A percentile compares a stretch with the other conserved stretches of the same genome.
These are phyloP conservation scores for Syzygium oleosum DNA, from an alignment of 345 rosid genomes.

Conservation along the genomic window DNA sequence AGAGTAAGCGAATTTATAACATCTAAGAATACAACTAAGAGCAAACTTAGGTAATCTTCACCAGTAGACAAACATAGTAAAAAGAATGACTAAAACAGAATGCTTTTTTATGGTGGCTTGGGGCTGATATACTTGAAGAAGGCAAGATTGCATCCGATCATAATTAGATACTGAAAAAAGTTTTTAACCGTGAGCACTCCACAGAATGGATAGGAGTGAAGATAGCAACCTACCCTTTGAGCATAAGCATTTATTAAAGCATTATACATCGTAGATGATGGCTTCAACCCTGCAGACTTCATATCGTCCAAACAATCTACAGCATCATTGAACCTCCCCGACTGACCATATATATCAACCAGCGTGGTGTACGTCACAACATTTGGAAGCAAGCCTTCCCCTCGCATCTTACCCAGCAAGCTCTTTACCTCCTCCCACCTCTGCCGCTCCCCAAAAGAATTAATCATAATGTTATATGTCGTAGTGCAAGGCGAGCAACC, in stretches of 20 bases:
- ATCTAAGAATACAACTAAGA: neutral
- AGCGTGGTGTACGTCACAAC: slow-evolving; percentile 85
- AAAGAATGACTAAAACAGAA: neutral
- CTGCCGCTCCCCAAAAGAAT: slow-evolving; percentile 73
- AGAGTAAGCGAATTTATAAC: neutral
- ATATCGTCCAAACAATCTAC: slow-evolving; percentile 79
- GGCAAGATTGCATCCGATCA: neutral
- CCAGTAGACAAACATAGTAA: neutral
- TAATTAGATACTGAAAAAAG: neutral
- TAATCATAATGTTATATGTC: slow-evolving; percentile 84
- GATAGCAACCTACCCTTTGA: slow-evolving; percentile 56
- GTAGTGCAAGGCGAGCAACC: slow-evolving; percentile 74
- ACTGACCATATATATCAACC: slow-evolving; percentile 75
- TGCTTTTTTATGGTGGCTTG: neutral
- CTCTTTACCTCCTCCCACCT: slow-evolving; percentile 76
- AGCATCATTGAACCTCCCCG: slow-evolving; percentile 84
- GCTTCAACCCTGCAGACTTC: slow-evolving; percentile 73
- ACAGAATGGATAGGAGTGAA: neutral
- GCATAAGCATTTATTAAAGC: slow-evolving; percentile 97
- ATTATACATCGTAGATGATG: slow-evolving; percentile 86
- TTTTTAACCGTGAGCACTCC: neutral
- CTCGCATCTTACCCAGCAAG: slow-evolving; percentile 59
- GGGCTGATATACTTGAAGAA: neutral
- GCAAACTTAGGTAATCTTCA: neutral
- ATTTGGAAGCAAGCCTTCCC: slow-evolving; percentile 58